These are phyloP conservation scores for Rheum nobile DNA, from an alignment of 148 eudicot species.

Conservation along the genomic window DNA sequence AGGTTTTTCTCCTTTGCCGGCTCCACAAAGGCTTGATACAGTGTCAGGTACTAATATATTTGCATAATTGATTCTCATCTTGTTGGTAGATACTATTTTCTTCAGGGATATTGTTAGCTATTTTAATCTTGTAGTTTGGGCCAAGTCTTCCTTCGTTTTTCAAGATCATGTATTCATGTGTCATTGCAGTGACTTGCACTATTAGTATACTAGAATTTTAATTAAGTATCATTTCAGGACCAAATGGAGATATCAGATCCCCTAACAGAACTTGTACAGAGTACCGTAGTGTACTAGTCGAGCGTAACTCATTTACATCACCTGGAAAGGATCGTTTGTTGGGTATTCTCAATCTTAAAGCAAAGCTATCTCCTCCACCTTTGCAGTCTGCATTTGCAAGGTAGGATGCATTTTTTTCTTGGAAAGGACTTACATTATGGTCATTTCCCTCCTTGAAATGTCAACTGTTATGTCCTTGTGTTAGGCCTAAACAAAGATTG, in stretches of 20 bases:
- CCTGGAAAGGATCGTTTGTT: conserved; percentile 85
- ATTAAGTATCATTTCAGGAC: conserved; percentile 31
- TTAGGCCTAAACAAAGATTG: background rate
- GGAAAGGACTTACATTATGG: background rate
- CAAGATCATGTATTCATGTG: background rate
- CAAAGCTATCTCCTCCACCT: conserved; percentile 73
- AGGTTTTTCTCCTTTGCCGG: conserved; percentile 47
- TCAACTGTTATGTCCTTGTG: background rate
- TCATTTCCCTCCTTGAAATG: background rate
- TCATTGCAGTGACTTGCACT: background rate
- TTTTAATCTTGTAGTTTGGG: background rate
- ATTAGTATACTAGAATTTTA: background rate
- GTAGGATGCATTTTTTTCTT: conserved; percentile 20
- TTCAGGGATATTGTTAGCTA: background rate
- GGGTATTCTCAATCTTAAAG: conserved; percentile 49
- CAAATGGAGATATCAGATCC: conserved; percentile 73
- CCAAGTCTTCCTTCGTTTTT: background rate
- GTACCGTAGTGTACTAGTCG: conserved; percentile 79
- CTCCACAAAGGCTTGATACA: conserved; percentile 42
- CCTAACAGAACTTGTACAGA: conserved; percentile 81
- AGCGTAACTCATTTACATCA: conserved; percentile 77
- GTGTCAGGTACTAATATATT: conserved; percentile 36
- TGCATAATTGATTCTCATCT: background rate
- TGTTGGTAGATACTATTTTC: conserved; percentile 1
- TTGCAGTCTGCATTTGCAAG: conserved; percentile 96